Evolutionary conservation across 176 grass and related monocot genomes (phyloP).

Genomic region (Avena eriantha): DNA sequence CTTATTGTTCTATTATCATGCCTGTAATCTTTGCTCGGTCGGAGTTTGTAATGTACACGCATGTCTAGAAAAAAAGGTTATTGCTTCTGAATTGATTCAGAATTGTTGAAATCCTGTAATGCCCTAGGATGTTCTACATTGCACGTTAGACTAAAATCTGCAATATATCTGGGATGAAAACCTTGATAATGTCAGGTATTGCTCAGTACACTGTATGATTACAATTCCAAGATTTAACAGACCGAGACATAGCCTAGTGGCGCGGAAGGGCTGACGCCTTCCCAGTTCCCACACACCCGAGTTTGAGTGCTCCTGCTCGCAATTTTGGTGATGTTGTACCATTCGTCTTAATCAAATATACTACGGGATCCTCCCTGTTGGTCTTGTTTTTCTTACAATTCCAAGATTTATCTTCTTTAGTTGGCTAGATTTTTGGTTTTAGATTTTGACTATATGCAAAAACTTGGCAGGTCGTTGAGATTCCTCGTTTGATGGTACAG

Average conservation of each 20-base stretch:
- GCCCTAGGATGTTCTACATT: background rate
- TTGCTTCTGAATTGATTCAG: background rate
- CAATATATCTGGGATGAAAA: background rate
- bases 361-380: too few species aligned
- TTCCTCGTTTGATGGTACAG: constrained; percentile 29
- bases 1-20: background rate
- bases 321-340: too few species aligned
- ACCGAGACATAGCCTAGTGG: too few species aligned
- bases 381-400: background rate
- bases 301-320: too few species aligned
- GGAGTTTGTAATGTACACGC: background rate
- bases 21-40: background rate
- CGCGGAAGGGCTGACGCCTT: too few species aligned
- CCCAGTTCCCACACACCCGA: too few species aligned
- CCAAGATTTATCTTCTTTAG: background rate
- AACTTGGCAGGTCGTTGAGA: constrained; percentile 23
- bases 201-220: background rate
- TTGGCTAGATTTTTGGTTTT: background rate
- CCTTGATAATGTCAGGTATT: background rate
- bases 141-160: background rate
- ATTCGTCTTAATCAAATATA: too few species aligned
- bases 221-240: background rate
- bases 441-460: constrained; percentile 27
- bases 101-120: background rate
- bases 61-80: background rate